Percentiles rank a stretch among this genome's conserved stretches.
Conservation (phyloP, 495 filamentous ascomycete genomes). For the Tuber brumale region DNA sequence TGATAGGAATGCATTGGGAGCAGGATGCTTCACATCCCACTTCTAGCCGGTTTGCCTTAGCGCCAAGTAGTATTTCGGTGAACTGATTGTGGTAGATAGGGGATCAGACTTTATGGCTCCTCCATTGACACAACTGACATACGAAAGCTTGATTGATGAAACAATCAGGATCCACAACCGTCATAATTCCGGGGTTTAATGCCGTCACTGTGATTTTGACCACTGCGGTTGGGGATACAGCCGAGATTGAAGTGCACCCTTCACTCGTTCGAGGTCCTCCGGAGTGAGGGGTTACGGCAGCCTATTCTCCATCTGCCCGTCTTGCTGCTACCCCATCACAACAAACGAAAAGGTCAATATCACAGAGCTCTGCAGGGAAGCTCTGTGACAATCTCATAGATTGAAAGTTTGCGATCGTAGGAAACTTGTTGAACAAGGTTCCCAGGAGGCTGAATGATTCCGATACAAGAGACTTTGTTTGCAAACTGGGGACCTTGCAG, state of each 20-base stretch:
- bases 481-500: constrained; percentile 84
- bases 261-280: constrained; percentile 73
- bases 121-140: constrained; percentile 89
- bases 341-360: constrained; percentile 79
- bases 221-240: constrained; percentile 45
- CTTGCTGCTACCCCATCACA: constrained; percentile 49
- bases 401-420: constrained; percentile 91
- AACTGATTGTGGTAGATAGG: constrained; percentile 87
- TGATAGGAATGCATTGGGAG: constrained; percentile 91
- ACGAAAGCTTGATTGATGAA: constrained; percentile 94
- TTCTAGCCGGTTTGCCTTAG: constrained; percentile 55
- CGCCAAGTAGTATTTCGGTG: constrained; percentile 84
- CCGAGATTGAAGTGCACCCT: constrained; percentile 83
- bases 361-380: constrained; percentile 80
- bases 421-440: constrained; percentile 78
- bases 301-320: constrained; percentile 52
- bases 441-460: constrained; percentile 76
- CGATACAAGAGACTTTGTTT: constrained; percentile 87
- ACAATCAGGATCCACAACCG: constrained; percentile 72
- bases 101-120: constrained; percentile 88
- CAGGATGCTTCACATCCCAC: constrained; percentile 70
- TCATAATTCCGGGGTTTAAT: constrained; percentile 12
- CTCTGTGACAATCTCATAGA: constrained; percentile 84
- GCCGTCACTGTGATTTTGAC: background rate
- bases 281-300: constrained; percentile 48